Evolutionary conservation across 257 asterid species (phyloP), one percentile per base, ranked within the genome.

Genomic region (Vinca minor): DNA sequence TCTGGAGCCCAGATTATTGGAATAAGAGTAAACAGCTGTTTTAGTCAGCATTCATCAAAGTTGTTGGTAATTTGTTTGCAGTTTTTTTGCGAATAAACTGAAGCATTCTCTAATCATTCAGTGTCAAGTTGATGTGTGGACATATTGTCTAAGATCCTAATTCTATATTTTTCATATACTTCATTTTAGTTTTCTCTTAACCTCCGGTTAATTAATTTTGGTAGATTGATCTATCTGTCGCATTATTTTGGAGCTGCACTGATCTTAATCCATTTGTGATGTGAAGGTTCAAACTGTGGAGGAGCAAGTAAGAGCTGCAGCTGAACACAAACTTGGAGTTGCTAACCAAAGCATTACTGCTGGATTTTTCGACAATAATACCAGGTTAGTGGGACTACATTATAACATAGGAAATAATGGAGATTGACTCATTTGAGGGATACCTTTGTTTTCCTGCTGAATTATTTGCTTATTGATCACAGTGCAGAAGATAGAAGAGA

Each of bases 261-360:
- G 72, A 25, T 66, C 67, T 59, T 70, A 63, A 62, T 66, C 63
- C 41, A n/a, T 58, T 69, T 71, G 60, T 63, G 64, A 63, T 66
- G 64, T 73, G 12, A 54, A 93, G 99, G 97, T 93, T 68, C 78
- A 93, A 84, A 85, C 95, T 18, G 99, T 93, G 81, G 99, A 93
- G 85, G 99, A 93, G 76, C 97, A 93, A 81, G 99, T 93, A 72
- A 84, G 99, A 73, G 99, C 99, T 70, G 82, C 99, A 25, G 99
- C 99, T 45, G 99, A 93, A 79, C 99, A 93, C 85, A 93, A 93
- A 82, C 99, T 93, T 70, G 99, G 99, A 75, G 97, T 93, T 73
- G 99, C 99, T 39, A 93, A 93, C 78, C 99, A 93, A 80, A 93
- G 99, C 82, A 93, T 93, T 70, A 93, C 99, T 78, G 99, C 99